phyloP scores from a whole-genome alignment of 1,284 basidiomycete species.

The Xerocomus nothofagi region DNA sequence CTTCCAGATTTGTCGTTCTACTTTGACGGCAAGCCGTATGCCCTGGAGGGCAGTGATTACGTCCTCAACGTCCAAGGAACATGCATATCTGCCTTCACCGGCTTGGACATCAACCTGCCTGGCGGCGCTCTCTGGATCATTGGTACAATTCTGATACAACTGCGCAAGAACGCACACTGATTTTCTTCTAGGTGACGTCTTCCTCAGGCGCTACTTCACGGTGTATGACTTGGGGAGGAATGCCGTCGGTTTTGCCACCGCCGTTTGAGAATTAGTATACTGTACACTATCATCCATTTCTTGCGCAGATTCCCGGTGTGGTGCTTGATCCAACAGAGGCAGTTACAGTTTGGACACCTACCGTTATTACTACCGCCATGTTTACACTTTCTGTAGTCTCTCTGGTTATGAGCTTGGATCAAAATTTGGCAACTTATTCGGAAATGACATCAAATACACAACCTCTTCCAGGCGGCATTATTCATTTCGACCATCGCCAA shows the following conservation, averaged over 20 bases:
- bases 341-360: neutral
- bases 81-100: slow-evolving; percentile 94
- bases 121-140: slow-evolving; percentile 92
- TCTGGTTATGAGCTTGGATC: neutral
- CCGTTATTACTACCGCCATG: neutral
- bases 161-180: slow-evolving; percentile 11
- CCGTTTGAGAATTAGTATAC: slow-evolving; percentile 20
- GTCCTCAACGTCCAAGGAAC: slow-evolving; percentile 86
- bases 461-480: too few relatives aligned
- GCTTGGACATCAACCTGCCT: slow-evolving; percentile 89
- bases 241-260: slow-evolving; percentile 83
- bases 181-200: slow-evolving; percentile 65
- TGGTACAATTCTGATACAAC: slow-evolving; percentile 51
- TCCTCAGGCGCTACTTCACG: slow-evolving; percentile 89
- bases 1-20: slow-evolving; percentile 89
- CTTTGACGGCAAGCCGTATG: slow-evolving; percentile 81
- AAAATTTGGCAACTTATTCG: slow-evolving; percentile 3
- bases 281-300: neutral
- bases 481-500: neutral
- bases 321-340: slow-evolving; percentile 17
- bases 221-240: slow-evolving; percentile 88
- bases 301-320: slow-evolving; percentile 8
- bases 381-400: slow-evolving; percentile 1
- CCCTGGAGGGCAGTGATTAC: slow-evolving; percentile 85
- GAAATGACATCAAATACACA: slow-evolving; percentile 8